A percentile compares a stretch with the other conserved stretches of the same genome.
These are phyloP conservation scores for Blastobotrys ciferrii DNA, from an alignment of 1,139 yeast genomes.

Conservation along the genomic window DNA sequence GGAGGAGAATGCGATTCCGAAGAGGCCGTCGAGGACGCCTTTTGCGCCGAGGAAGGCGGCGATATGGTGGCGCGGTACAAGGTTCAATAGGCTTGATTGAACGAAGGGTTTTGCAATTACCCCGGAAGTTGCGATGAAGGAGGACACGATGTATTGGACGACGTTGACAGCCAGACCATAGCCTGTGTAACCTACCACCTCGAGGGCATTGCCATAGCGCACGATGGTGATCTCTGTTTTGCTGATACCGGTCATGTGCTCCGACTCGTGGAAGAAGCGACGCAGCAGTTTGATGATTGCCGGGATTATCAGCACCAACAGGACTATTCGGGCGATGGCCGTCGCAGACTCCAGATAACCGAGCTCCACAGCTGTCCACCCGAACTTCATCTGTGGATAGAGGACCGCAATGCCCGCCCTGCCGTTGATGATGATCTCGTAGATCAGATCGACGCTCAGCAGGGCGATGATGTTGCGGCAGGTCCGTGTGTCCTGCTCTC, in stretches of 20 bases:
- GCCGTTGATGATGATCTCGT: slow-evolving; percentile 24
- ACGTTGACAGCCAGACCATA: slow-evolving; percentile 23
- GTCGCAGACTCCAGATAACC: slow-evolving; percentile 27
- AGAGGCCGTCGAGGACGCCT: slow-evolving; percentile 25
- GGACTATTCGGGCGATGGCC: slow-evolving; percentile 20
- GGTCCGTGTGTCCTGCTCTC: slow-evolving; percentile 10
- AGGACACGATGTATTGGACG: slow-evolving; percentile 19
- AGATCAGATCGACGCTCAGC: slow-evolving; percentile 21
- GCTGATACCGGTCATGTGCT: slow-evolving; percentile 14
- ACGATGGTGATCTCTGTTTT: slow-evolving; percentile 21
- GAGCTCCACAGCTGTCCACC: slow-evolving; percentile 25
- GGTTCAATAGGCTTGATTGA: slow-evolving; percentile 24
- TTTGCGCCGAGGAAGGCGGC: slow-evolving; percentile 28
- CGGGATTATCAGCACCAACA: slow-evolving; percentile 23
- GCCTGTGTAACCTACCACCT: slow-evolving; percentile 25
- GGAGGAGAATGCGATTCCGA: slow-evolving; percentile 21
- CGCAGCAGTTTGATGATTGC: slow-evolving; percentile 16
- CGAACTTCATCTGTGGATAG: slow-evolving; percentile 26
- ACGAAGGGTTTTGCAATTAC: slow-evolving; percentile 28
- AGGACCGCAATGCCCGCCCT: slow-evolving; percentile 25
- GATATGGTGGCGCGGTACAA: slow-evolving; percentile 21
- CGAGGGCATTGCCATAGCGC: slow-evolving; percentile 23
- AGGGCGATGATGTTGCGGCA: slow-evolving; percentile 20
- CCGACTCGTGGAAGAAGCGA: slow-evolving; percentile 13
- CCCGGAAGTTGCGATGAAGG: slow-evolving; percentile 27